Evolutionary conservation across 768 basidiomycete species (phyloP), one percentile per base, ranked within the genome.

Genomic region (Agaricus blazei): DNA sequence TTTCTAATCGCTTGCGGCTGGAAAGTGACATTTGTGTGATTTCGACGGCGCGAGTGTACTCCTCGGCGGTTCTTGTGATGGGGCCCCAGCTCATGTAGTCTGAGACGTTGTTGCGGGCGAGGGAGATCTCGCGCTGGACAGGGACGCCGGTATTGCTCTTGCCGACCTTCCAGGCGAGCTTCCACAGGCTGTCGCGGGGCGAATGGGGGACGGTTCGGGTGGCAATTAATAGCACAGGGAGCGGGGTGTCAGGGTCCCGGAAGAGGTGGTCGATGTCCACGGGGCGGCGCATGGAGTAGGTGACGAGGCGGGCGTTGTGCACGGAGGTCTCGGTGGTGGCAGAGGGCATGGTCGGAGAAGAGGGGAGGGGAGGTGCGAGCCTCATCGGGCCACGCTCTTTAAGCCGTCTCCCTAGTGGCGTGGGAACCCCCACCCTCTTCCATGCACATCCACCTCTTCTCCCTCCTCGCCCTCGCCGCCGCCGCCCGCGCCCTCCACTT

Each of bases 401-500:
- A 34, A 3, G 34, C 34, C 11, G 34, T 1, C 34, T 8, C 36
- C 14, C 8, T 37, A 8, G 8, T 37, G 36, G 46, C 60, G 24
- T 54, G 48, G 27, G 51, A 12, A 68, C 54, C 66, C 44, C 44
- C 29, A 36, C 42, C 11, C 52, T 37, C 48, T 52, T 26, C 48
- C 52, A 9, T 49, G 72, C 69, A 64, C 51, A 61, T 60, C 47
- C 53, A 58, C 7, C 56, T 66, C 23, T 56, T 69, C 48, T 59
- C 62, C 47, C 52, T 69, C 44, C 62, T 67, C 58, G 61, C 65
- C 74, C 43, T 72, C 76, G 15, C 70, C 78, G 56, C 75, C 40
- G 65, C 77, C 19, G 78, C 75, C 15, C 80, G 86, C 67, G 93
- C 90, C 28, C 85, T 99, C 27, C 97, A 99, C 67, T 97, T 98